These are phyloP conservation scores for Metschnikowia bowlesiae DNA, from an alignment of 805 yeast genomes.

Conservation along the genomic window DNA sequence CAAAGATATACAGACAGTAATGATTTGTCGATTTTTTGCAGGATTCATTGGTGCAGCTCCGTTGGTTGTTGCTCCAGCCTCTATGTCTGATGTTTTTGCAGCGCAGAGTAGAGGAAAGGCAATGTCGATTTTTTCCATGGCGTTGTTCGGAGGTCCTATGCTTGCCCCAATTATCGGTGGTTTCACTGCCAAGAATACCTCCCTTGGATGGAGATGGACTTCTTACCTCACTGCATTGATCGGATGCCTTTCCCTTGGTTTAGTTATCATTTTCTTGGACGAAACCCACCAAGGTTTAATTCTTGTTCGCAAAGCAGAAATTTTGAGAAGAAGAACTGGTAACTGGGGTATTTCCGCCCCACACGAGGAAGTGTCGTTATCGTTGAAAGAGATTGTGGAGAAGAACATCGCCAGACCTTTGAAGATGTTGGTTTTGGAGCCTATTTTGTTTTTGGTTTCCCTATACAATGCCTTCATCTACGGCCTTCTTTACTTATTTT, in stretches of 20 bases:
- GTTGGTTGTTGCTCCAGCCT: constrained; percentile 23
- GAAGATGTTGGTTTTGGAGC: constrained; percentile 62
- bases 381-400: constrained; percentile 47
- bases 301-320: constrained; percentile 56
- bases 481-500: constrained; percentile 69
- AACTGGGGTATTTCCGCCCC: constrained; percentile 83
- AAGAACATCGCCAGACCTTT: constrained; percentile 68
- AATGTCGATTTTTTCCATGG: constrained; percentile 22
- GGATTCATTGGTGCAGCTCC: constrained; percentile 25
- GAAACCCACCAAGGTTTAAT: constrained; percentile 75
- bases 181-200: constrained; percentile 50
- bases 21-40: constrained; percentile 22
- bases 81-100: constrained; percentile 20
- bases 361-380: constrained; percentile 44
- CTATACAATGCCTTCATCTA: constrained; percentile 74
- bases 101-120: constrained; percentile 20
- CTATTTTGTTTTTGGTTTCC: constrained; percentile 64
- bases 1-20: constrained; percentile 21
- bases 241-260: constrained; percentile 39
- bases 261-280: constrained; percentile 42
- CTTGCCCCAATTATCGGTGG: constrained; percentile 43
- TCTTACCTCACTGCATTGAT: constrained; percentile 66
- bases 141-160: constrained; percentile 32
- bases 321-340: constrained; percentile 61
- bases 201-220: constrained; percentile 83